Conservation (phyloP, 1,284 basidiomycete genomes). For the Kwoniella shivajii region DNA sequence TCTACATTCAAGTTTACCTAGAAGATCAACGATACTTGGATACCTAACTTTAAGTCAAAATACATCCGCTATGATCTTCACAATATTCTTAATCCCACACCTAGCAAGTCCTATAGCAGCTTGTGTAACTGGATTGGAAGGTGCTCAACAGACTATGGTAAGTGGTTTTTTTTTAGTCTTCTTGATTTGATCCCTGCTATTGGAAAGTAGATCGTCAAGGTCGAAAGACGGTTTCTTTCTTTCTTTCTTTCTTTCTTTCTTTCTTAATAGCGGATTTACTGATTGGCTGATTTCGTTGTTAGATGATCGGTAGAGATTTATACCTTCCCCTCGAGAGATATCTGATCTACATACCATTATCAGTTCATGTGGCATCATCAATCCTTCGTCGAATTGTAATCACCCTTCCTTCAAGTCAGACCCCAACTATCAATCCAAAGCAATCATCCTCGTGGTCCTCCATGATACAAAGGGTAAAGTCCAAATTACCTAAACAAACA, state of each 20-base stretch:
- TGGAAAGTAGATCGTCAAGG: neutral
- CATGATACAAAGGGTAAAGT: too few species aligned
- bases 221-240: neutral
- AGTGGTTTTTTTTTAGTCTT: slow-evolving; percentile 11
- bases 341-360: slow-evolving; percentile 40
- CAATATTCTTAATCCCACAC: slow-evolving; percentile 46
- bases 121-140: slow-evolving; percentile 33
- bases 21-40: slow-evolving; percentile 27
- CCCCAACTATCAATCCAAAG: neutral
- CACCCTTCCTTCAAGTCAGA: neutral
- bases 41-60: slow-evolving; percentile 48
- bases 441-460: too few species aligned
- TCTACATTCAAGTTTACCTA: neutral
- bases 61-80: slow-evolving; percentile 45
- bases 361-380: slow-evolving; percentile 38
- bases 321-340: slow-evolving; percentile 46
- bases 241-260: too few species aligned
- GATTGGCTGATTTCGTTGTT: neutral
- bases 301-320: slow-evolving; percentile 46
- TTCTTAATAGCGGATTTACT: neutral
- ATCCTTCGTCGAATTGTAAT: slow-evolving; percentile 26
- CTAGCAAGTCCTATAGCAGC: slow-evolving; percentile 47
- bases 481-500: slow-evolving; percentile 9
- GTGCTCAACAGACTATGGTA: slow-evolving; percentile 46
- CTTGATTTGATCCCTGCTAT: neutral